Evolutionary conservation across 1,284 basidiomycete genomes (phyloP).

Genomic region (Marasmius oreades): DNA sequence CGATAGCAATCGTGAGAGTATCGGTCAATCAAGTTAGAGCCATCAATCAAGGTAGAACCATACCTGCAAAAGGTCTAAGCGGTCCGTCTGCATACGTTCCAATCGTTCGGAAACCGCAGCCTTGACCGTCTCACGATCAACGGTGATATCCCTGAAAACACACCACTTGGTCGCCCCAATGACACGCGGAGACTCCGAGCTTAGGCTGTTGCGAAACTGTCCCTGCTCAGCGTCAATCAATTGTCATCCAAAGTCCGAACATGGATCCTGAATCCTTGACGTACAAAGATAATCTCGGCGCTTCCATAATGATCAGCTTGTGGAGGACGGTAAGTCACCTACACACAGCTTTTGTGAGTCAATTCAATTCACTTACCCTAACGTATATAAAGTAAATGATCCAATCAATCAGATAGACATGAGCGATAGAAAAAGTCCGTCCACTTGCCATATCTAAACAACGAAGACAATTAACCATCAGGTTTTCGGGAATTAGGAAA

Average conservation of each 20-base stretch:
- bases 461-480: conserved; percentile 8
- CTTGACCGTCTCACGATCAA: conserved; percentile 54
- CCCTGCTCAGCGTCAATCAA: conserved; percentile 41
- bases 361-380: conserved; percentile 4
- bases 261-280: conserved; percentile 21
- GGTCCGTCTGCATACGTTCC: conserved; percentile 39
- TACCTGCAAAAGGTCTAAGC: conserved; percentile 73
- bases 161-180: conserved; percentile 82
- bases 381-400: too few relatives aligned
- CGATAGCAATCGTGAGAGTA: too few relatives aligned
- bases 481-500: conserved; percentile 6
- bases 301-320: conserved; percentile 81
- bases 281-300: conserved; percentile 73
- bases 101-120: conserved; percentile 69
- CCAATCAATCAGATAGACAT: background rate
- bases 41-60: too few relatives aligned
- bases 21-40: too few relatives aligned
- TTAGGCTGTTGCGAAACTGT: conserved; percentile 53
- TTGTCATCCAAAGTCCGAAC: conserved; percentile 8
- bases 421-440: conserved; percentile 1
- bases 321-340: conserved; percentile 8
- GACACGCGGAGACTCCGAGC: conserved; percentile 37
- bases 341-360: conserved; percentile 1
- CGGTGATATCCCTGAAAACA: conserved; percentile 57
- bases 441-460: conserved; percentile 53